Percentiles rank a stretch among this genome's conserved stretches.
These are phyloP conservation scores for Puccinellia tenuiflora DNA, from an alignment of 176 grass and related monocot species.

Conservation along the genomic window DNA sequence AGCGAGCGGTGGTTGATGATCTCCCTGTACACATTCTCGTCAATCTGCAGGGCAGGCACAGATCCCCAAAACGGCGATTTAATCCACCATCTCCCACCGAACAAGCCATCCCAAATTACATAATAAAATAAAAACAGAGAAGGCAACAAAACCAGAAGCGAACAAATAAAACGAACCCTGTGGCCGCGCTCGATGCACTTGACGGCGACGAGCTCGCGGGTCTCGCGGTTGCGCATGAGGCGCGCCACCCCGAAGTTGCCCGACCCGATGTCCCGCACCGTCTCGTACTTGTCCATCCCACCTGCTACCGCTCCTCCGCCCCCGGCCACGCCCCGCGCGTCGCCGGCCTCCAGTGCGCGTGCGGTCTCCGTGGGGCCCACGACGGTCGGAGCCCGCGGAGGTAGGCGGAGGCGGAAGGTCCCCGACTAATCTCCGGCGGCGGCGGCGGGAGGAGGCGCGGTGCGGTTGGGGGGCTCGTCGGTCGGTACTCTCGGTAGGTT, in stretches of 20 bases:
- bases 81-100: conserved; percentile 13
- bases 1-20: conserved; percentile 96
- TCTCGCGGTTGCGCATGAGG: conserved; percentile 78
- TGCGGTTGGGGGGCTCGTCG: conserved; percentile 17
- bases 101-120: neutral
- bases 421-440: neutral
- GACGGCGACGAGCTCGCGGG: conserved; percentile 84
- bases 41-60: conserved; percentile 44
- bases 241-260: conserved; percentile 90
- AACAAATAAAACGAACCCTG: conserved; percentile 33
- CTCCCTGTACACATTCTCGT: conserved; percentile 92
- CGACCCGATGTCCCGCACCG: conserved; percentile 83
- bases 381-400: conserved; percentile 1
- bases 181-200: conserved; percentile 85
- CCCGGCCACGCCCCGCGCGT: neutral
- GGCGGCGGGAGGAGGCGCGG: neutral
- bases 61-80: conserved; percentile 28
- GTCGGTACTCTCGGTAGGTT: neutral
- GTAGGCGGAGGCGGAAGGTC: neutral
- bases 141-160: neutral
- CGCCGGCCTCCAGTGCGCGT: neutral
- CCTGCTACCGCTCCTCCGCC: neutral
- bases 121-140: neutral
- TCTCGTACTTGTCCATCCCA: conserved; percentile 81
- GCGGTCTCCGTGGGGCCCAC: neutral